phyloP scores from a whole-genome alignment of 140 eudicot species.

The Cichorium intybus region DNA sequence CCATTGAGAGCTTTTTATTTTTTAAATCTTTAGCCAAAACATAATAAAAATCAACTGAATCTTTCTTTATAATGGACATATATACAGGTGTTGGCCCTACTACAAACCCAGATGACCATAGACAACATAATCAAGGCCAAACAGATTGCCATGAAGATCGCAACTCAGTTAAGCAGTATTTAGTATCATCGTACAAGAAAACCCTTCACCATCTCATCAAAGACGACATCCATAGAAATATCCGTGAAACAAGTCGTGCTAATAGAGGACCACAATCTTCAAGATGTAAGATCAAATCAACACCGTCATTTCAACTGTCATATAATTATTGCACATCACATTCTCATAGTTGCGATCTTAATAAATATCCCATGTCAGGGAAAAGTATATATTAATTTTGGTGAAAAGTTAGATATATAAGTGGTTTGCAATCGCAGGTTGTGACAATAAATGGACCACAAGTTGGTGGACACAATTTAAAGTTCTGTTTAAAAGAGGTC shows the following conservation, averaged over 20 bases:
- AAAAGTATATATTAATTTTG: slow-evolving; percentile 1
- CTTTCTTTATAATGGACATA: background rate
- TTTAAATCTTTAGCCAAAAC: background rate
- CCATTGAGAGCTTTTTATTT: background rate
- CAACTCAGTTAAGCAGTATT: slow-evolving; percentile 43
- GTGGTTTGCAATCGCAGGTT: slow-evolving; percentile 44
- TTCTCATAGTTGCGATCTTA: slow-evolving; percentile 13
- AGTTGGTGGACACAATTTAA: slow-evolving; percentile 93
- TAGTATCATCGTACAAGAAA: slow-evolving; percentile 63
- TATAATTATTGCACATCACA: slow-evolving; percentile 17
- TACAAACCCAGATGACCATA: slow-evolving; percentile 51
- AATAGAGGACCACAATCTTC: slow-evolving; percentile 44
- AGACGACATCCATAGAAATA: slow-evolving; percentile 44
- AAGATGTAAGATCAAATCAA: slow-evolving; percentile 49
- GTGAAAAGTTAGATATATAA: slow-evolving; percentile 6
- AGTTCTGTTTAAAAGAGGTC: slow-evolving; percentile 77
- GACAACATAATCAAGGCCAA: slow-evolving; percentile 33
- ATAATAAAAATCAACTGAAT: background rate
- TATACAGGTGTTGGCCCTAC: slow-evolving; percentile 62
- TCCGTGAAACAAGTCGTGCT: slow-evolving; percentile 19
- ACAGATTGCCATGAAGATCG: slow-evolving; percentile 51
- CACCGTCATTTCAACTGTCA: slow-evolving; percentile 10
- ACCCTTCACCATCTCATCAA: slow-evolving; percentile 56
- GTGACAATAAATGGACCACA: slow-evolving; percentile 71
- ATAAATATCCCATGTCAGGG: slow-evolving; percentile 3